Evolutionary conservation across 495 filamentous ascomycete species (phyloP).

Genomic region (Penicillium cataractarum): DNA sequence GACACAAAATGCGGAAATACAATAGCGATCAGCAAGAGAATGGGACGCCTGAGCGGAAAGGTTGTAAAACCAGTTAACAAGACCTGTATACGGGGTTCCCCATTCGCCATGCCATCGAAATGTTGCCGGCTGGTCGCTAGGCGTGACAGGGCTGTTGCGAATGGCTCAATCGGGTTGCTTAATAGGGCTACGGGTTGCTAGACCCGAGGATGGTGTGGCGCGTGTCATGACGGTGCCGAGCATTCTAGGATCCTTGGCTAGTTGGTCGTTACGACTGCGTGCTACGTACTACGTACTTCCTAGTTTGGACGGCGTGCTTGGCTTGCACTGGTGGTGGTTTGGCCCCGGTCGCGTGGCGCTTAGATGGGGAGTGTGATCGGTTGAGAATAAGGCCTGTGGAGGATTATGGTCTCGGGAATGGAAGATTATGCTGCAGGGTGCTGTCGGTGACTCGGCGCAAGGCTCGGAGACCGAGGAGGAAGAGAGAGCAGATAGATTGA

Average conservation of each 20-base stretch:
- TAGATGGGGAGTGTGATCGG: not conserved
- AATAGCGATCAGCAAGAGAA: too few relatives aligned
- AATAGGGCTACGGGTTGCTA: not conserved
- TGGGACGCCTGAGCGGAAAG: too few relatives aligned
- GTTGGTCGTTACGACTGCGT: not conserved
- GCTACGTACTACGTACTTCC: not conserved
- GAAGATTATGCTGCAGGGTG: not conserved
- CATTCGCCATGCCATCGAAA: too few relatives aligned
- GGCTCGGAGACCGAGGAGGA: not conserved
- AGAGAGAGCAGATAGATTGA: not conserved
- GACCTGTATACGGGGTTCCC: too few relatives aligned
- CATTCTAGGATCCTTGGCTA: not conserved
- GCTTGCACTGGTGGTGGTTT: not conserved
- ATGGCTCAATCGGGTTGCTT: not conserved
- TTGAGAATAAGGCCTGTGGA: not conserved
- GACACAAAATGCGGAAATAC: too few relatives aligned
- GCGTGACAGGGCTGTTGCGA: not conserved
- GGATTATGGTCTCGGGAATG: not conserved
- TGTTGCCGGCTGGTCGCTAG: not conserved
- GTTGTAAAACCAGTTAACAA: too few relatives aligned
- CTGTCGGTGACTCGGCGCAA: not conserved
- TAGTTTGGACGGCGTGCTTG: not conserved
- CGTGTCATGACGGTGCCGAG: conserved; percentile 5
- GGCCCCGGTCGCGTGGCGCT: not conserved
- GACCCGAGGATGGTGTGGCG: conserved; percentile 1